Evolutionary conservation across 495 filamentous ascomycete genomes (phyloP), one percentile per base, ranked within the genome.

Genomic region (Baudoinia panamericana): DNA sequence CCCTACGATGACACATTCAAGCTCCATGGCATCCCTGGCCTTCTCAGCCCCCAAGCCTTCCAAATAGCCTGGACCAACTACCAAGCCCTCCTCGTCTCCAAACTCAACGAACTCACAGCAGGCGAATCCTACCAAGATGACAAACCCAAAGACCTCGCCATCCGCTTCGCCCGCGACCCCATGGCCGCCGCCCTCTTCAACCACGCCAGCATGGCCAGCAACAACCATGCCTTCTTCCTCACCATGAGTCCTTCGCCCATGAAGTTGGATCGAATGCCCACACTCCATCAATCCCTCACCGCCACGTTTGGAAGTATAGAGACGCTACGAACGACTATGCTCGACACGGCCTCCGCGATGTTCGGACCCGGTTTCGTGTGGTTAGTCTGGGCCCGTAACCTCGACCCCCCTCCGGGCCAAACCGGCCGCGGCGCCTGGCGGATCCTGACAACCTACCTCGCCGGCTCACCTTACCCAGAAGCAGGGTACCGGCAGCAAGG

Each of bases 351-450:
- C 40, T 65, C 71, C 46, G 70, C 75, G 60, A 94, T 96, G 86
- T 97, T 97, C 66, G 92, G 92, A 31, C 85, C 86, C 1, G 90
- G 80, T 39, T 96, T 87, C 66, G 84, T 96, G 50, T 97, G 90
- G 90, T 78, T 97, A 35, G 80, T 93, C 8, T 53, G 53, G 37
- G 33, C 24, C 3, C 37, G 40, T n/a, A 21, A 51, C 20, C 12
- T 17, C 13, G 20, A 23, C 10, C 4, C 24, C 18, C 19, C 41
- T 61, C 43, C 43, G 52, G 48, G 53, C 45, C 34, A 58, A 57
- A 5, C 51, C 54, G 22, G 56, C 9, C 48, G 53, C 25, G 51
- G 46, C 37, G 58, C 70, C 39, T 64, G 88, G 60, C 73, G 76
- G 53, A 79, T 95, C 52, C 71, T 97, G 43, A 69, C 72, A 47